phyloP scores from a whole-genome alignment of 2,329 filamentous ascomycete species.

The Fusarium musae region DNA sequence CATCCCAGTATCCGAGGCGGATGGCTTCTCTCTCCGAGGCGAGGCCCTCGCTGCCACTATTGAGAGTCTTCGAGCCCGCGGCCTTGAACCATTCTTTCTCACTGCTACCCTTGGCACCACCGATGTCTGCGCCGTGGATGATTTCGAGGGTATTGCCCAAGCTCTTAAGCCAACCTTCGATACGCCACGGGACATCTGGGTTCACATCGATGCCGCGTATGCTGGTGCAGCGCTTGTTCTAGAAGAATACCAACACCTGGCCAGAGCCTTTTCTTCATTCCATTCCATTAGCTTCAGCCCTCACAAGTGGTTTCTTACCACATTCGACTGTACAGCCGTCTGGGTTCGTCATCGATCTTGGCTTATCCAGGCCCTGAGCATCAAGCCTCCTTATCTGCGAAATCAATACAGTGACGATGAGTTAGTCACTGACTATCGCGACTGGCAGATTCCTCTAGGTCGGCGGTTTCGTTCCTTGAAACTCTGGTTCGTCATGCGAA shows the following conservation, averaged over 20 bases:
- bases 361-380: conserved; percentile 82
- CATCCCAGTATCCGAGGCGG: conserved; percentile 69
- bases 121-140: conserved; percentile 87
- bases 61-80: conserved; percentile 71
- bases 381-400: conserved; percentile 82
- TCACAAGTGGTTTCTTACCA: conserved; percentile 97
- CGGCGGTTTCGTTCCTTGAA: conserved; percentile 89
- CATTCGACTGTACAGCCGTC: conserved; percentile 87
- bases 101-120: conserved; percentile 89
- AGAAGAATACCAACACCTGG: conserved; percentile 80
- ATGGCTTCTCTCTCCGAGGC: conserved; percentile 78
- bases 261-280: conserved; percentile 71
- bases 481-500: conserved; percentile 92
- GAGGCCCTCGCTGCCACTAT: conserved; percentile 69
- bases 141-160: conserved; percentile 75
- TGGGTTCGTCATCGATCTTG: conserved; percentile 80
- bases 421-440: conserved; percentile 91
- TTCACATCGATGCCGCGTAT: conserved; percentile 94
- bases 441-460: conserved; percentile 96
- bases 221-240: conserved; percentile 86
- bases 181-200: conserved; percentile 73
- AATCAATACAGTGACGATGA: conserved; percentile 85
- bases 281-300: conserved; percentile 96
- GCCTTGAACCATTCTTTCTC: conserved; percentile 86
- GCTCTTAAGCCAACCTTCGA: conserved; percentile 51